Conservation (phyloP, 192 early-diverging fungal species). For the Diversispora epigaea region DNA sequence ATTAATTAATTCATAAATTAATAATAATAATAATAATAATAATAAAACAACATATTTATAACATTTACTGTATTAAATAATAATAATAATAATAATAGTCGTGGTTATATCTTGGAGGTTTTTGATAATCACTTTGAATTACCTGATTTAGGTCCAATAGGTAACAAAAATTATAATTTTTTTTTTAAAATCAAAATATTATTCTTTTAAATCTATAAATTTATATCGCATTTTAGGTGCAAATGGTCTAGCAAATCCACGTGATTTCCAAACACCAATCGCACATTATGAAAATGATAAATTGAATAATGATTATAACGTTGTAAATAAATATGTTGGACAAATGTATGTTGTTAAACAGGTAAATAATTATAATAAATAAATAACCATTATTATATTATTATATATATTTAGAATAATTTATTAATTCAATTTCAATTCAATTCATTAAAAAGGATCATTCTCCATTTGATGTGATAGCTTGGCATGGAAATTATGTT, state of each 20-base stretch:
- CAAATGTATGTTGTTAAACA: constrained; percentile 68
- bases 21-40: neutral
- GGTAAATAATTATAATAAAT: neutral
- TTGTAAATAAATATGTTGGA: constrained; percentile 85
- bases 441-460: constrained; percentile 52
- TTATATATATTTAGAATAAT: neutral
- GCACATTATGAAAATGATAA: constrained; percentile 64
- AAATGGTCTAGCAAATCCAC: constrained; percentile 92
- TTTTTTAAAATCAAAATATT: neutral
- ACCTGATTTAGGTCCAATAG: constrained; percentile 94
- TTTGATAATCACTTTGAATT: constrained; percentile 90
- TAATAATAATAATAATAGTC: constrained; percentile 37
- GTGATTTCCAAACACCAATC: constrained; percentile 88
- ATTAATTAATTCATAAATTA: neutral
- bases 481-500: constrained; percentile 97
- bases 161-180: constrained; percentile 37
- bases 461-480: constrained; percentile 93
- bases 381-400: neutral
- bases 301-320: constrained; percentile 41
- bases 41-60: neutral
- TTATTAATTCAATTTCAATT: neutral
- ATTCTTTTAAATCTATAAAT: neutral
- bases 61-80: neutral
- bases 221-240: constrained; percentile 49
- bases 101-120: constrained; percentile 91